Base-by-base conservation (phyloP, 176 grass and related monocot species). In the Rhipidocladum racemiflorum region DNA sequence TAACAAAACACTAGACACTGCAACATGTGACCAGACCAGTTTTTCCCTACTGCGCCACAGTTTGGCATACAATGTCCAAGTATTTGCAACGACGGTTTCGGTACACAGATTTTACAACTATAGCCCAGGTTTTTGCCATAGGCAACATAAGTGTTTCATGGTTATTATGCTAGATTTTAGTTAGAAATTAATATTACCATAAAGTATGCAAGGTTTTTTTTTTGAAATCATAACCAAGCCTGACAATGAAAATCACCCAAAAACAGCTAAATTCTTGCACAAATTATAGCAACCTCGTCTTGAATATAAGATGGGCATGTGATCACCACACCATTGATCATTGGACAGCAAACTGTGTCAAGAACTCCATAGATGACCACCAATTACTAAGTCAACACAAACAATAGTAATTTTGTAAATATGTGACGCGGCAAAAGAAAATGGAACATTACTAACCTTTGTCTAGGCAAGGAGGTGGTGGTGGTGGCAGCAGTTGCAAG, bases 361-460 rank as follows among this genome's bases (percentile, higher is more conserved):
- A 40, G 32, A 88, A 84, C 36, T 72, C 35, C 36, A 74, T 67
- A 57, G n/a, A 66, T 23, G 27, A 36, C n/a, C 51, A 74, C 44
- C 34, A 84, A 84, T 25, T 34, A 85, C 43, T 68, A 79, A 63
- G 25, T 38, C 35, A 76, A 70, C 27, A 76, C 27, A 76, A 12
- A 81, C 1, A 63, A 81, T 76, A 36, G 20, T 35, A 76, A 55
- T 23, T 56, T 2, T 38, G 54, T 32, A 86, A 53, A 71, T 51
- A 79, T 72, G 4, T 11, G 80, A 64, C 17, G 20, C 29, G 30
- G 27, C 18, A 73, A 53, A 53, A 72, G 69, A 29, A 69, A 17
- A 53, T 43, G 49, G 43, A 64, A 62, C 25, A 80, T 54, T 85
- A 61, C 67, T 85, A 28, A 75, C 85, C 71, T 87, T 80, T 36